Conservation (phyloP, 2,329 filamentous ascomycete species). For the Fusarium ramigenum region DNA sequence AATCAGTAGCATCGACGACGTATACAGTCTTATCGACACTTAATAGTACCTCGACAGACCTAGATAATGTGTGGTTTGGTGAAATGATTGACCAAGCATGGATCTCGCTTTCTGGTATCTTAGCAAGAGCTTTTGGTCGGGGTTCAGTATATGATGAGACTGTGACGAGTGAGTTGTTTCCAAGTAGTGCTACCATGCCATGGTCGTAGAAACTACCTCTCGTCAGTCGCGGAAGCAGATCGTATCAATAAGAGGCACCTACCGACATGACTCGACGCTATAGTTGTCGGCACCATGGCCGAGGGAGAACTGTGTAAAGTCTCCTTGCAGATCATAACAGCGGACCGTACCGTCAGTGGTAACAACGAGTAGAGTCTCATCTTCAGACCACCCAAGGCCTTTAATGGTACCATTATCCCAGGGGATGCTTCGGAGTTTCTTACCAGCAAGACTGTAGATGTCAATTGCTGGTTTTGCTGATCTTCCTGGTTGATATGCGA, state of each 20-base stretch:
- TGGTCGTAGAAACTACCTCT: constrained; percentile 76
- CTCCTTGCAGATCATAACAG: constrained; percentile 91
- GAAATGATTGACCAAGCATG: constrained; percentile 91
- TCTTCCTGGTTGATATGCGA: constrained; percentile 77
- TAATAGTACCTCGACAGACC: constrained; percentile 91
- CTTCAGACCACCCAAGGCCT: constrained; percentile 94
- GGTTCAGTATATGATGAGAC: constrained; percentile 94
- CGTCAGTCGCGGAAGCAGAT: constrained; percentile 17
- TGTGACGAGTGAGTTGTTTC: constrained; percentile 85
- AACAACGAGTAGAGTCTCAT: constrained; percentile 89
- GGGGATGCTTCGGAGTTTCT: constrained; percentile 83
- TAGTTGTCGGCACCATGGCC: constrained; percentile 90
- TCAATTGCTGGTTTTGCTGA: constrained; percentile 86
- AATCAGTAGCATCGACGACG: constrained; percentile 87
- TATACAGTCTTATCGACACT: constrained; percentile 87
- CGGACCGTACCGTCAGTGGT: constrained; percentile 90
- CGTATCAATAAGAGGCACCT: constrained; percentile 11
- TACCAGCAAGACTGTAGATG: constrained; percentile 92
- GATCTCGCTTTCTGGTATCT: constrained; percentile 79
- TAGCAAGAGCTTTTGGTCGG: constrained; percentile 82
- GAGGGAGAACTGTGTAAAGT: constrained; percentile 93
- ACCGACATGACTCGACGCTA: constrained; percentile 84
- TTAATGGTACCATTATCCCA: constrained; percentile 93
- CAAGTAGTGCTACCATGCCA: constrained; percentile 91
- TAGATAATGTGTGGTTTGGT: constrained; percentile 86